phyloP scores from a whole-genome alignment of 345 rosid species.

The Murraya koenigii region DNA sequence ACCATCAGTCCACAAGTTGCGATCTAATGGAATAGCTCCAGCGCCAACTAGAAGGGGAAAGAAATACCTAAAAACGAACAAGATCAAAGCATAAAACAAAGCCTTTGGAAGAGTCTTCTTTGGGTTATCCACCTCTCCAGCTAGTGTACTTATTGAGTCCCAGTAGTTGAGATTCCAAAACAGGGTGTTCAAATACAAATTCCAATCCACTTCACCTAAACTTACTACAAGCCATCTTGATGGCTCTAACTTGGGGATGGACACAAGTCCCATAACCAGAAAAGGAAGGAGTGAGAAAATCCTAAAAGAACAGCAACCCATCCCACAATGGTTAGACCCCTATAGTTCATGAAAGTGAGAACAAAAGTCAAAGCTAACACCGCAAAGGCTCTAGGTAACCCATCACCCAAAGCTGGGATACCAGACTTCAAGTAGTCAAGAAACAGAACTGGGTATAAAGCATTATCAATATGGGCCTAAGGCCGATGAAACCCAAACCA shows the following conservation, averaged over 20 bases:
- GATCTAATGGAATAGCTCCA: conserved; percentile 63
- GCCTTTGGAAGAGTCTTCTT: conserved; percentile 66
- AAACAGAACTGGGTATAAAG: conserved; percentile 67
- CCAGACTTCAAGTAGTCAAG: conserved; percentile 68
- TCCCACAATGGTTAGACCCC: conserved; percentile 73
- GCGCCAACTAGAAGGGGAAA: conserved; percentile 62
- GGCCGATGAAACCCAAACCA: conserved; percentile 75
- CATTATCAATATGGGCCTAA: conserved; percentile 69
- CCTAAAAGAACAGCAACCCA: conserved; percentile 61
- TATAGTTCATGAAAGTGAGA: conserved; percentile 61
- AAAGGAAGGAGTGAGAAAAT: conserved; percentile 70
- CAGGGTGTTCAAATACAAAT: conserved; percentile 62
- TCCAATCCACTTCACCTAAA: conserved; percentile 53
- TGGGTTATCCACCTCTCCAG: conserved; percentile 74
- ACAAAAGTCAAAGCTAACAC: conserved; percentile 46
- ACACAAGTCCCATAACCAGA: conserved; percentile 57
- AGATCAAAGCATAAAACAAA: conserved; percentile 56
- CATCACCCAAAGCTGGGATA: conserved; percentile 51
- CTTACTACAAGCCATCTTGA: conserved; percentile 64
- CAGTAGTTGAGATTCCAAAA: conserved; percentile 81
- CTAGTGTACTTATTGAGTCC: conserved; percentile 74
- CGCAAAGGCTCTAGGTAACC: conserved; percentile 46
- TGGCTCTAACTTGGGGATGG: conserved; percentile 62
- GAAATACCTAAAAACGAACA: conserved; percentile 57
- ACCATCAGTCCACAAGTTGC: conserved; percentile 67